Base-by-base conservation (phyloP, 768 basidiomycete species). In the Kwoniella shandongensis region DNA sequence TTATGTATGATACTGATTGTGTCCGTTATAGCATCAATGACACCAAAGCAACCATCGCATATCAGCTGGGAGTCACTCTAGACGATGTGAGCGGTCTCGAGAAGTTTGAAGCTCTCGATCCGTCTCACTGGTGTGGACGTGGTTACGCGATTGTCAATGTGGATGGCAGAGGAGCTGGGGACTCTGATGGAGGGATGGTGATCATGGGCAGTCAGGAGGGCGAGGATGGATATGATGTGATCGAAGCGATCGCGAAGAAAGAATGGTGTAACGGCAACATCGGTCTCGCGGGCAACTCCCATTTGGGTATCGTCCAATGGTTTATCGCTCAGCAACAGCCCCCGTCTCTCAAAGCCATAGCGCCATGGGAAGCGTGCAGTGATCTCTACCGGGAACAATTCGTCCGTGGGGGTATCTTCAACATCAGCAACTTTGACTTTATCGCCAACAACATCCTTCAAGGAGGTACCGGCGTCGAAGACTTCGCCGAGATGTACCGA, bases 261-360 rank as follows among this genome's bases (percentile, higher is more conserved):
- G 48, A 54, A 12, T 67, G 58, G 62, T 63, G 65, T 51, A 61
- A 60, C 41, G 65, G 65, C 29, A 57, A 54, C 46, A 42, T 63
- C n/a, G 60, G 62, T 26, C 46, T 64, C 49, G 59, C 54, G 2
- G 59, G 63, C 45, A 59, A 59, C 54, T 51, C 42, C 12, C 51
- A 57, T 45, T 51, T 67, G 44, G 62, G 51, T 54, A 51, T 63
- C 36, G 52, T 47, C 3, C 62, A 67, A 18, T 61, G 59, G 54
- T 52, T 55, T 51, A 55, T 56, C 18, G 65, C 62, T 2, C 46
- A 54, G n/a, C 57, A 47, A n/a, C 51, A 67, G 5, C 62, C 62
- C 7, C 65, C 58, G 18, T 57, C 62, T 20, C 59, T 66, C 35
- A 66, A 66, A 29, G 63, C 62, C 22, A 66, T 66, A 45, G 65